Evolutionary conservation across 2,329 filamentous ascomycete genomes (phyloP).

Genomic region (Knufia petricola): DNA sequence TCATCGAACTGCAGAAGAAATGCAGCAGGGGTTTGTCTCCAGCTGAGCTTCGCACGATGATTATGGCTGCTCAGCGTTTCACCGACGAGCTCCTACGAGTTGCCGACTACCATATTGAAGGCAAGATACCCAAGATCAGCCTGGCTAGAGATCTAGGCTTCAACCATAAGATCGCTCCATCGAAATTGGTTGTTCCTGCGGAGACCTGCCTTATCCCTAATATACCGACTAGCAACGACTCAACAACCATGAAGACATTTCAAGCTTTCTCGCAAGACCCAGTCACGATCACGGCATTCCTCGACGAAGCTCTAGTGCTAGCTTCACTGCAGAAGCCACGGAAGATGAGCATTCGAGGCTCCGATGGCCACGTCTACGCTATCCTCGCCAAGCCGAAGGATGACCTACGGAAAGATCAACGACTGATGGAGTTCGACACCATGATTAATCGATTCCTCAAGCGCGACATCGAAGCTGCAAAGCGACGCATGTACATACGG

Average conservation of each 20-base stretch:
- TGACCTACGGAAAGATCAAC: conserved; percentile 92
- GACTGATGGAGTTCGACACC: conserved; percentile 97
- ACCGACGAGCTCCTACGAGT: conserved; percentile 71
- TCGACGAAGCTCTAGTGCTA: conserved; percentile 81
- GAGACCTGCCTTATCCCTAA: conserved; percentile 75
- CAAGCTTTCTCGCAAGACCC: conserved; percentile 80
- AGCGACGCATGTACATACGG: conserved; percentile 85
- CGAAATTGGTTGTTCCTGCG: conserved; percentile 76
- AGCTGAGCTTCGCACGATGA: conserved; percentile 58
- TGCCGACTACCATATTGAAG: conserved; percentile 68
- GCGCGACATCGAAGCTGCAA: conserved; percentile 79
- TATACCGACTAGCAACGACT: conserved; percentile 62
- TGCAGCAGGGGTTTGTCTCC: conserved; percentile 30
- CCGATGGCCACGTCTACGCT: conserved; percentile 79
- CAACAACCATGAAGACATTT: conserved; percentile 58
- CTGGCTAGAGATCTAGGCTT: conserved; percentile 71
- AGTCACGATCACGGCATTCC: conserved; percentile 68
- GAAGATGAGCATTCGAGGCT: conserved; percentile 77
- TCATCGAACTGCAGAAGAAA: conserved; percentile 37
- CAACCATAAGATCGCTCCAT: conserved; percentile 72
- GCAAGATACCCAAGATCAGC: conserved; percentile 62
- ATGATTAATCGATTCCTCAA: conserved; percentile 96
- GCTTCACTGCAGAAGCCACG: conserved; percentile 87
- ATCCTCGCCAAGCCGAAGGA: conserved; percentile 97
- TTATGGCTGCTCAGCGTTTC: conserved; percentile 70